Conservation (phyloP, 2,329 filamentous ascomycete species). For the Fusarium subglutinans region DNA sequence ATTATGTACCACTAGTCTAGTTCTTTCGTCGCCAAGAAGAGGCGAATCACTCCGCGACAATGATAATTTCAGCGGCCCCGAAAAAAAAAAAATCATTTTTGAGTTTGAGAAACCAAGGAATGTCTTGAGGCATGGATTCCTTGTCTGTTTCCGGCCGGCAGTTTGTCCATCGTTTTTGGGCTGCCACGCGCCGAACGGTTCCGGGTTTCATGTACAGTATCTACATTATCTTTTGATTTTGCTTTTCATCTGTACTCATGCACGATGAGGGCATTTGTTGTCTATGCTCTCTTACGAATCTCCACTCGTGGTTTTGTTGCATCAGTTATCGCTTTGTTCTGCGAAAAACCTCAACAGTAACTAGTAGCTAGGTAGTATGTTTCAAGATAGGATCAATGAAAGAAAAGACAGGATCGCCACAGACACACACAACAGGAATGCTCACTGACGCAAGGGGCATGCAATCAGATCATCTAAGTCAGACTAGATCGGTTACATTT, state of each 20-base stretch:
- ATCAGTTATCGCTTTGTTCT: background rate
- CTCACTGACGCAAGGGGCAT: background rate
- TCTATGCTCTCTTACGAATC: background rate
- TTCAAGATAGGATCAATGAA: background rate
- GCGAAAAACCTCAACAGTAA: background rate
- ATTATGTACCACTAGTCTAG: conserved; percentile 13
- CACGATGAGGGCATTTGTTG: background rate
- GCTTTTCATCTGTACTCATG: conserved; percentile 7
- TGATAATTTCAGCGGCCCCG: background rate
- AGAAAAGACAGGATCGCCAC: conserved; percentile 4
- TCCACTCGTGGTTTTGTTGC: background rate
- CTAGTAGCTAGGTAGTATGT: background rate
- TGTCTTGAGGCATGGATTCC: background rate
- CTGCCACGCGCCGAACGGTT: conserved; percentile 5
- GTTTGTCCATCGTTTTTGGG: conserved; percentile 1
- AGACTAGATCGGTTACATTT: conserved; percentile 19
- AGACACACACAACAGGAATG: conserved; percentile 17
- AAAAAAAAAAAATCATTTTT: background rate
- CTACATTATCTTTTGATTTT: background rate
- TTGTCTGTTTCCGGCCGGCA: conserved; percentile 2
- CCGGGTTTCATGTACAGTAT: conserved; percentile 31
- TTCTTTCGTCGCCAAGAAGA: conserved; percentile 19
- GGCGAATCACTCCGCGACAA: conserved; percentile 16
- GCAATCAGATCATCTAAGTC: conserved; percentile 12
- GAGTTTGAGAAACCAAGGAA: conserved; percentile 6